Percentiles rank a stretch among this genome's conserved stretches.
These are phyloP conservation scores for Suillus subalutaceus DNA, from an alignment of 768 basidiomycete genomes.

Conservation along the genomic window DNA sequence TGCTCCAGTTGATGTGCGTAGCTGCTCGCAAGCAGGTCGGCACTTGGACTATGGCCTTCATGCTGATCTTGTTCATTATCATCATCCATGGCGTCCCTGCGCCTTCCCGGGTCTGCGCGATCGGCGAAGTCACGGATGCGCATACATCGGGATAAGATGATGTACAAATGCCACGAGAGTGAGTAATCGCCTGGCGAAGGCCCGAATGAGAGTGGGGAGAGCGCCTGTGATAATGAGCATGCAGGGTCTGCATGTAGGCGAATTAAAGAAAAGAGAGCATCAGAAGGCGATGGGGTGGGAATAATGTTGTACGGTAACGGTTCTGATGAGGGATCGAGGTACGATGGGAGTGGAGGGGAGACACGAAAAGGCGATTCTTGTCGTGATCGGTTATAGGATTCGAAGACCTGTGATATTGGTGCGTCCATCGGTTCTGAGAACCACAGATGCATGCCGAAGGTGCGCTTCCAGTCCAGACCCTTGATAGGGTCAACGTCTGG, in stretches of 20 bases:
- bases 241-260: conserved; percentile 74
- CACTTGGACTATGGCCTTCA: conserved; percentile 82
- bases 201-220: conserved; percentile 75
- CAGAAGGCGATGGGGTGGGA: conserved; percentile 49
- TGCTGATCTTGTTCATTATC: conserved; percentile 48
- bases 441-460: conserved; percentile 91
- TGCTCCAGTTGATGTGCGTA: conserved; percentile 90
- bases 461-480: conserved; percentile 92
- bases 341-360: conserved; percentile 63
- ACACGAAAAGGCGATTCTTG: conserved; percentile 43
- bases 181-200: conserved; percentile 79
- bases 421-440: conserved; percentile 75
- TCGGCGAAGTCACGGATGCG: conserved; percentile 88
- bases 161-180: conserved; percentile 91
- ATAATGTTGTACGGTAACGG: conserved; percentile 46
- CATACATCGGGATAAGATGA: conserved; percentile 83
- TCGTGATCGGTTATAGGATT: conserved; percentile 54
- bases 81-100: conserved; percentile 37
- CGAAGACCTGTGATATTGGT: conserved; percentile 69
- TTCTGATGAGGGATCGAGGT: conserved; percentile 39
- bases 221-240: conserved; percentile 66
- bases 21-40: conserved; percentile 78
- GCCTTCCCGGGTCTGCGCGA: conserved; percentile 52
- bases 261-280: conserved; percentile 83
- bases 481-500: conserved; percentile 64